These are phyloP conservation scores for Lodderomyces theae DNA, from an alignment of 1,139 yeast species.

Conservation along the genomic window DNA sequence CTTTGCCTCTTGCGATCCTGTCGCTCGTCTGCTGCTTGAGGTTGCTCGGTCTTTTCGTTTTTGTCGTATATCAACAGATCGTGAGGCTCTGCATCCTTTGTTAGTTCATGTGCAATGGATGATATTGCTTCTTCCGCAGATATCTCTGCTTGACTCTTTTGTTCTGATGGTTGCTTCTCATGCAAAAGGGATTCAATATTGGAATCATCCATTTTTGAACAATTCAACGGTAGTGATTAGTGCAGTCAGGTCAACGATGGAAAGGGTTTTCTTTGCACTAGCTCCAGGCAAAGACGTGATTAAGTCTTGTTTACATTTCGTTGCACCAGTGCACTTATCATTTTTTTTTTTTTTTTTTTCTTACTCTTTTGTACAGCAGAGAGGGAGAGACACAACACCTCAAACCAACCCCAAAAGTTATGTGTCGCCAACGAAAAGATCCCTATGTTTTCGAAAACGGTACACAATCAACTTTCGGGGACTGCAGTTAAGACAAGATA, in stretches of 20 bases:
- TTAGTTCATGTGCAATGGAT: constrained; percentile 4
- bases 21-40: not conserved
- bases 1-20: not conserved
- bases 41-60: not conserved
- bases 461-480: no score
- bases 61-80: not conserved
- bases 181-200: constrained; percentile 4
- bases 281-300: no score
- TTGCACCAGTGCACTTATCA: not conserved
- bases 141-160: not conserved
- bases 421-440: no score
- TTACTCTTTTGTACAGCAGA: no score
- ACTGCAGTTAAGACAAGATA: no score
- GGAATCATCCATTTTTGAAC: constrained; percentile 4
- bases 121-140: constrained; percentile 4
- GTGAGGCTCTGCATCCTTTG: constrained; percentile 1
- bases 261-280: no score
- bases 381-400: no score
- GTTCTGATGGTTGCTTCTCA: constrained; percentile 2
- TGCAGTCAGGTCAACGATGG: no score
- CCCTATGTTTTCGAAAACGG: no score
- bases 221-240: no score
- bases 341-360: not conserved
- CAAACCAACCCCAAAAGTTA: no score
- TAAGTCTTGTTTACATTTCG: not conserved